Conservation (phyloP, 305 asterid species). For the Plantago lanceolata region DNA sequence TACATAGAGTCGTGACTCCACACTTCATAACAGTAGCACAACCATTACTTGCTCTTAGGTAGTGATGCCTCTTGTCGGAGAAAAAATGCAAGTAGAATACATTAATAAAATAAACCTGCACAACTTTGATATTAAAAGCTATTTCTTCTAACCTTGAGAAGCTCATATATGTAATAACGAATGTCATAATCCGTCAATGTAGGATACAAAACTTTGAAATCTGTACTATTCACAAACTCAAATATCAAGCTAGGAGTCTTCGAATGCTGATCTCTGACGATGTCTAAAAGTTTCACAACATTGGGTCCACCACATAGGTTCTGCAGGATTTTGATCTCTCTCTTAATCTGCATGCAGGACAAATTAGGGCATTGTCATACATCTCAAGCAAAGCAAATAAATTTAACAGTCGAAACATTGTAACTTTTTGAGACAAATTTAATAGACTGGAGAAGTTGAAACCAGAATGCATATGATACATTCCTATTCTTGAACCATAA, state of each 20-base stretch:
- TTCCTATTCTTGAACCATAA: slow-evolving; percentile 10
- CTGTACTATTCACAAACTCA: slow-evolving; percentile 87
- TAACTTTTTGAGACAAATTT: neutral
- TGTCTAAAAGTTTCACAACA: slow-evolving; percentile 70
- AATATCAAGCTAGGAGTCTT: slow-evolving; percentile 88
- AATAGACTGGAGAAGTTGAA: slow-evolving; percentile 5
- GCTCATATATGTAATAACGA: slow-evolving; percentile 85
- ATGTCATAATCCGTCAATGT: slow-evolving; percentile 83
- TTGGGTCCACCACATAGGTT: slow-evolving; percentile 87
- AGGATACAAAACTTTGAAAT: slow-evolving; percentile 82
- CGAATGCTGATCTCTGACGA: slow-evolving; percentile 86
- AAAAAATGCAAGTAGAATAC: neutral
- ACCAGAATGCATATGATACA: slow-evolving; percentile 5
- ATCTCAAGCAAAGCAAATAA: neutral
- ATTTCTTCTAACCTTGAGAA: slow-evolving; percentile 64
- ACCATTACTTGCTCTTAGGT: too few relatives aligned
- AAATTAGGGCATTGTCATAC: slow-evolving; percentile 13
- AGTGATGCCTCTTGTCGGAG: neutral
- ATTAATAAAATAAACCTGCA: slow-evolving; percentile 12
- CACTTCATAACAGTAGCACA: too few relatives aligned
- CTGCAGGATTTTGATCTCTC: slow-evolving; percentile 88
- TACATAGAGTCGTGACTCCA: too few relatives aligned
- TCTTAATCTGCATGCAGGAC: slow-evolving; percentile 54
- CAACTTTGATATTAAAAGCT: slow-evolving; percentile 5
- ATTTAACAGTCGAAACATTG: neutral